A percentile compares a stretch with the other conserved stretches of the same genome.
Conservation (phyloP, 345 rosid species). For the Populus ilicifolia region DNA sequence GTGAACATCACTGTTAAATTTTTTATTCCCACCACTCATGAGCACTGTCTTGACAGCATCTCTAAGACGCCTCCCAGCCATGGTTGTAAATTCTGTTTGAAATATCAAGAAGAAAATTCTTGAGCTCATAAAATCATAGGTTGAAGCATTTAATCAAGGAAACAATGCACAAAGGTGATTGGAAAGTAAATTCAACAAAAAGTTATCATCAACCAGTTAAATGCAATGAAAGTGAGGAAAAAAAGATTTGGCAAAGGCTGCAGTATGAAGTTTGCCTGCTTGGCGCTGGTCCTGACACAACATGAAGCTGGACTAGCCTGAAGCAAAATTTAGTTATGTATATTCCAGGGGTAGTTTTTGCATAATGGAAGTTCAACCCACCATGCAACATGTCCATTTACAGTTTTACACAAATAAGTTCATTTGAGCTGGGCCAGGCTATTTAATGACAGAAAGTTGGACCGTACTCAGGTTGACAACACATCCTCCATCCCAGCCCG, state of each 20-base stretch:
- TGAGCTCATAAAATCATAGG: conserved; percentile 4
- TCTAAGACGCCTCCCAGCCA: conserved; percentile 99
- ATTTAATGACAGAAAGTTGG: background rate
- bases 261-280: background rate
- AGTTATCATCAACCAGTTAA: background rate
- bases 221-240: background rate
- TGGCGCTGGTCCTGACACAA: background rate
- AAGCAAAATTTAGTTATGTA: background rate
- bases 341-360: background rate
- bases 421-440: background rate
- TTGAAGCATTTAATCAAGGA: background rate
- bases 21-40: conserved; percentile 40
- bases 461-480: background rate
- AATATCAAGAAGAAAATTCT: conserved; percentile 7
- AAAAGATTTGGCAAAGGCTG: background rate
- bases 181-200: background rate
- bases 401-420: background rate
- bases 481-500: background rate
- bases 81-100: conserved; percentile 81
- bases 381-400: background rate
- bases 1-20: conserved; percentile 48
- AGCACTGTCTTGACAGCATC: conserved; percentile 77
- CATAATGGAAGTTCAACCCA: background rate
- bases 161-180: background rate
- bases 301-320: background rate